Evolutionary conservation across 352 stramenopile species (phyloP).

Genomic region (Phytophthora europaea): DNA sequence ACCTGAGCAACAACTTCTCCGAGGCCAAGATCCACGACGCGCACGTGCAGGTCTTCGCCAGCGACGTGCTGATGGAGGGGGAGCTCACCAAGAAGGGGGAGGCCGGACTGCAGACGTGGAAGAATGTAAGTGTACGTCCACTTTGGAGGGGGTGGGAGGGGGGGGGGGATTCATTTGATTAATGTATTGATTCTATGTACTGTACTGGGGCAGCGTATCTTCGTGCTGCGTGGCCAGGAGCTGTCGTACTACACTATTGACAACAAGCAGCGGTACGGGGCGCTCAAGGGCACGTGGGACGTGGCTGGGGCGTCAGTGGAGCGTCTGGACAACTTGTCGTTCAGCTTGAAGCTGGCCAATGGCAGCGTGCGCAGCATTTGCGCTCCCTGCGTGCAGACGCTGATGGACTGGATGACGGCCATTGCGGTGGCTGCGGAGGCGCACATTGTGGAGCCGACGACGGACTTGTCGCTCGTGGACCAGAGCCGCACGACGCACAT

Average conservation of each 20-base stretch:
- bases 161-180: no score
- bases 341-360: conserved; percentile 42
- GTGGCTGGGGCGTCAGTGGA: conserved; percentile 56
- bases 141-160: no score
- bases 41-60: conserved; percentile 64
- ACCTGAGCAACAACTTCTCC: conserved; percentile 71
- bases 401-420: conserved; percentile 85
- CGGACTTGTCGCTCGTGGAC: conserved; percentile 64
- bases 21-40: conserved; percentile 70
- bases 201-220: conserved; percentile 54
- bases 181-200: no score
- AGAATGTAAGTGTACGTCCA: conserved; percentile 62
- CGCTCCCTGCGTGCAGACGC: conserved; percentile 58
- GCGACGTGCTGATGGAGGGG: conserved; percentile 78
- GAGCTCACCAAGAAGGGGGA: conserved; percentile 78
- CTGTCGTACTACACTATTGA: conserved; percentile 78
- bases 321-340: conserved; percentile 56
- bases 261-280: conserved; percentile 61
- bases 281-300: conserved; percentile 71
- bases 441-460: conserved; percentile 47
- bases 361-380: conserved; percentile 49
- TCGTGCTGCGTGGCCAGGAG: conserved; percentile 75
- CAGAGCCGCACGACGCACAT: conserved; percentile 78
- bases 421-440: conserved; percentile 62
- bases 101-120: conserved; percentile 67